A percentile compares a stretch with the other conserved stretches of the same genome.
Evolutionary conservation across 208 protist species (phyloP).

Genomic region (Phytomonas serpens): DNA sequence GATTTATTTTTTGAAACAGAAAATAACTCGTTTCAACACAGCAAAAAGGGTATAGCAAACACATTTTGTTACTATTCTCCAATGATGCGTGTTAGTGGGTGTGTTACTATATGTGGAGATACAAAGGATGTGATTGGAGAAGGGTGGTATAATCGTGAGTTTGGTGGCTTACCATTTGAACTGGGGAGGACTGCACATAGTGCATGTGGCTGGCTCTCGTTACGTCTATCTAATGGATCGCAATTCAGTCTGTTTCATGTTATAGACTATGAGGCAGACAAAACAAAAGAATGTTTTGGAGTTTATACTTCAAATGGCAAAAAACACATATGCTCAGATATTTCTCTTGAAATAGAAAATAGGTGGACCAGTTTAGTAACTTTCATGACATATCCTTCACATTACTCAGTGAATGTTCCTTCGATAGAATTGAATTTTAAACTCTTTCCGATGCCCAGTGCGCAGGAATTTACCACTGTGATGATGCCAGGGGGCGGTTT

Average conservation of each 20-base stretch:
- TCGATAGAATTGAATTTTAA: slow-evolving; percentile 21
- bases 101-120: slow-evolving; percentile 19
- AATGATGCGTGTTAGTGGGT: slow-evolving; percentile 25
- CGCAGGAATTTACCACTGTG: slow-evolving; percentile 45
- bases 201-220: slow-evolving; percentile 34
- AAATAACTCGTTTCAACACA: slow-evolving; percentile 19
- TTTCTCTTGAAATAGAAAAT: slow-evolving; percentile 20
- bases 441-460: slow-evolving; percentile 24
- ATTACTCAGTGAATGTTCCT: slow-evolving; percentile 19
- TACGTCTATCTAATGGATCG: slow-evolving; percentile 20
- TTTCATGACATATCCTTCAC: slow-evolving; percentile 33
- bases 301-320: slow-evolving; percentile 20
- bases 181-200: slow-evolving; percentile 18
- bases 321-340: slow-evolving; percentile 17
- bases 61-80: slow-evolving; percentile 62
- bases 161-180: slow-evolving; percentile 17
- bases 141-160: slow-evolving; percentile 53
- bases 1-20: slow-evolving; percentile 23
- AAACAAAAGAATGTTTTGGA: slow-evolving; percentile 14
- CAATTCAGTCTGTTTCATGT: slow-evolving; percentile 37
- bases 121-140: slow-evolving; percentile 20
- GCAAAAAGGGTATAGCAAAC: slow-evolving; percentile 28
- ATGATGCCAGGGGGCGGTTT: slow-evolving; percentile 30
- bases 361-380: slow-evolving; percentile 46
- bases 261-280: slow-evolving; percentile 1